Evolutionary conservation across 371 early-diverging fungal genomes (phyloP).

Genomic region (Mortierella sp.): DNA sequence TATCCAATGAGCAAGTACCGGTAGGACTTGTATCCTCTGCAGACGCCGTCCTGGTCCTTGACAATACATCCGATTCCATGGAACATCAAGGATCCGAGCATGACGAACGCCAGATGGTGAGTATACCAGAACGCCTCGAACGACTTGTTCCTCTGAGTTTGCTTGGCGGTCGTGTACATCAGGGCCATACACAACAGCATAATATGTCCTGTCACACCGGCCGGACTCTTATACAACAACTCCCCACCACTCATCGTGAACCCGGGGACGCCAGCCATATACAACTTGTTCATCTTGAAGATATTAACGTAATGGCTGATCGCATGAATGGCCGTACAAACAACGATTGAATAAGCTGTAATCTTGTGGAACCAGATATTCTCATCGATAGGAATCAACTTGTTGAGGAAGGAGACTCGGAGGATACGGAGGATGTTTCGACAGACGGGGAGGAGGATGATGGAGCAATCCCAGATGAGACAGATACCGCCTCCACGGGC

Average conservation of each 20-base stretch:
- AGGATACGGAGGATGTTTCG: constrained; percentile 79
- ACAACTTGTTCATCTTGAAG: constrained; percentile 55
- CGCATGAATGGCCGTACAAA: constrained; percentile 73
- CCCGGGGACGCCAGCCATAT: constrained; percentile 14
- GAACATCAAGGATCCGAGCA: constrained; percentile 70
- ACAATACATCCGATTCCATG: constrained; percentile 78
- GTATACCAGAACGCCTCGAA: constrained; percentile 84
- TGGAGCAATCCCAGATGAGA: constrained; percentile 67
- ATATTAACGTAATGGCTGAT: constrained; percentile 69
- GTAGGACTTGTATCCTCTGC: constrained; percentile 65
- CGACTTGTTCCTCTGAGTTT: constrained; percentile 64
- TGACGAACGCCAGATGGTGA: constrained; percentile 79
- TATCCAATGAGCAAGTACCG: constrained; percentile 64
- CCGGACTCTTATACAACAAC: constrained; percentile 63
- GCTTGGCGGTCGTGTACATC: constrained; percentile 72
- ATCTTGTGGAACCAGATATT: constrained; percentile 81
- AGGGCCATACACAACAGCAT: constrained; percentile 72
- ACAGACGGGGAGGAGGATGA: constrained; percentile 87
- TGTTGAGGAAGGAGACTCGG: constrained; percentile 67
- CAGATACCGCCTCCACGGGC: constrained; percentile 71
- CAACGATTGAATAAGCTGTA: constrained; percentile 69
- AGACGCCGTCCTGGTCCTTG: constrained; percentile 51
- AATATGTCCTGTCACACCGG: constrained; percentile 77
- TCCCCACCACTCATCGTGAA: constrained; percentile 56
- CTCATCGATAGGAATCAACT: constrained; percentile 74